Evolutionary conservation across 208 protist genomes (phyloP).

Genomic region (Spongospora subterranea): DNA sequence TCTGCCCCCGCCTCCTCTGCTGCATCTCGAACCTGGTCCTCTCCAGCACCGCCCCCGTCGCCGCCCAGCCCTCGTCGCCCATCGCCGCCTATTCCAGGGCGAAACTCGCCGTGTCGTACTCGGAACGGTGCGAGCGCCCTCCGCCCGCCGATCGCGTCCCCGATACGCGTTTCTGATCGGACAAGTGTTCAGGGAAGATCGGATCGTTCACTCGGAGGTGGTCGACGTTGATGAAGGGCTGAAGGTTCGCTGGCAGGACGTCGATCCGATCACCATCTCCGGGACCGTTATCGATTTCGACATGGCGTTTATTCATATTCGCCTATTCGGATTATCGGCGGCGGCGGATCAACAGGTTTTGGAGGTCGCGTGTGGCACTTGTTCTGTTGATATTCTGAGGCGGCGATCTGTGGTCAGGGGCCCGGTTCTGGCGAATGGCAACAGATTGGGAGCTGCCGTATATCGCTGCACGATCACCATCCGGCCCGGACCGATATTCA

Average conservation of each 20-base stretch:
- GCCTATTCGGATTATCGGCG: background rate
- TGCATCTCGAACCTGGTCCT: slow-evolving; percentile 20
- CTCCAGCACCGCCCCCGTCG: no score
- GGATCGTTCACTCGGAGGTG: background rate
- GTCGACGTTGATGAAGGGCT: background rate
- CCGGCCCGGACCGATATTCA: background rate
- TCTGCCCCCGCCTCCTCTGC: background rate
- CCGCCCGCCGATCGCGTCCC: no score
- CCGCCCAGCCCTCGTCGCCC: no score
- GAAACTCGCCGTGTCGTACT: background rate
- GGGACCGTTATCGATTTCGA: slow-evolving; percentile 2
- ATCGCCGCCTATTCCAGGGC: background rate
- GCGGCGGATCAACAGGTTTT: background rate
- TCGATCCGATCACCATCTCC: background rate
- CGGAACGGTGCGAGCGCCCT: background rate
- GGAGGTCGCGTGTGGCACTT: background rate
- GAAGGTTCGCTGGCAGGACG: background rate
- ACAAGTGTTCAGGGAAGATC: no score
- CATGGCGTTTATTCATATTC: background rate
- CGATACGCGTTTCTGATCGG: no score
- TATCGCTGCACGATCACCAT: background rate
- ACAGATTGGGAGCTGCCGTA: background rate
- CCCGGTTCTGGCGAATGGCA: background rate
- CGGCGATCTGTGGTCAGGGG: background rate
- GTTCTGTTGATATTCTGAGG: background rate